Base-by-base conservation (phyloP, 495 filamentous ascomycete species). In the Lasiosphaeria miniovina region DNA sequence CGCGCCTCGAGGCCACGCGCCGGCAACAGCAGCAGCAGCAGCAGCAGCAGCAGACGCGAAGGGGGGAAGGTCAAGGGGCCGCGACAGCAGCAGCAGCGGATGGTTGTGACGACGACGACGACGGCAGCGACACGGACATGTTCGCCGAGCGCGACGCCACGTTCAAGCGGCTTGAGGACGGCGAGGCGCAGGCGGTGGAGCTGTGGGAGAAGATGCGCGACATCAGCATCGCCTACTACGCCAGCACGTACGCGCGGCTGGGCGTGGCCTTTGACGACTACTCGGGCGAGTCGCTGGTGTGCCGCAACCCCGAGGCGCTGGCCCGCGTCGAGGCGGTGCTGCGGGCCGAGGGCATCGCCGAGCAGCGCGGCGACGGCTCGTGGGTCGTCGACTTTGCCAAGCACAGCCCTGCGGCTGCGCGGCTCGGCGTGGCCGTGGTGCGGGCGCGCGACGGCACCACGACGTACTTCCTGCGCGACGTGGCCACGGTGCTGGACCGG, bases 241-340 rank as follows among this genome's bases (percentile, higher is more conserved):
- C 89, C 73, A 65, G 70, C 5, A 79, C 71, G 0, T 74, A 72
- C 54, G 69, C 65, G 49, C 71, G 71, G 55, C 65, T 74, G 17
- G 96, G 96, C 75, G 97, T 98, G 68, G 80, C 85, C 57, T 98
- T 93, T 65, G 93, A 97, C 69, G 88, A 91, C 55, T 98, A 98
- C 78, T 89, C 88, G 38, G 93, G 93, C 36, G 94, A 98, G 75
- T 93, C 89, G 12, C 90, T 95, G 69, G 89, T 98, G 54, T 83
- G 85, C 58, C 83, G 87, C 3, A 50, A 55, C 34, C 43, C 52
- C 61, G 90, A 90, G 68, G 86, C 84, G 61, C 96, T 98, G 90
- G 83, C 86, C 45, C 76, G 75, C 56, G 78, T 84, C 12, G 88
- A 84, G 34, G 69, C 75, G 54, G 71, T 78, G 61, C 84, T 97